A percentile compares a stretch with the other conserved stretches of the same genome.
Conservation (phyloP, 2,329 filamentous ascomycete species). For the Diaporthe destruens region DNA sequence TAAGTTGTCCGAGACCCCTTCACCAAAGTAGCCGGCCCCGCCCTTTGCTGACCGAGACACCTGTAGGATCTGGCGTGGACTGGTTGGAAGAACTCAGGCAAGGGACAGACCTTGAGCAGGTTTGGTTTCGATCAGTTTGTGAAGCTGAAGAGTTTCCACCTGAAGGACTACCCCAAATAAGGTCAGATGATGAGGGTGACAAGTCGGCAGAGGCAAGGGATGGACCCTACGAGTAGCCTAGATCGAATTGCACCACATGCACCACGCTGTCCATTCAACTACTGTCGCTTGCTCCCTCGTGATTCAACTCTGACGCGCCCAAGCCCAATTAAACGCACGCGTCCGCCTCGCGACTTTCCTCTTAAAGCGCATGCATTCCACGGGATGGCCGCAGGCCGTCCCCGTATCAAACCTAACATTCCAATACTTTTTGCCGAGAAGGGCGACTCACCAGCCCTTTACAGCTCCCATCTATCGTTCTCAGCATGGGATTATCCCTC, state of each 20-base stretch:
- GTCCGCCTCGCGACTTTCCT: constrained; percentile 35
- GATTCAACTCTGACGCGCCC: constrained; percentile 30
- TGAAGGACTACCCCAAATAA: constrained; percentile 83
- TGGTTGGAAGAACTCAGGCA: constrained; percentile 97
- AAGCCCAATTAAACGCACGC: constrained; percentile 39
- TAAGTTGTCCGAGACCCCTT: constrained; percentile 60
- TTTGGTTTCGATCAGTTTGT: constrained; percentile 97
- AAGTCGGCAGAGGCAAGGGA: constrained; percentile 40
- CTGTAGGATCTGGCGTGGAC: constrained; percentile 91
- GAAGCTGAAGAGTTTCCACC: constrained; percentile 94
- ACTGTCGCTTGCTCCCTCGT: constrained; percentile 17
- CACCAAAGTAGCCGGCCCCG: constrained; percentile 16
- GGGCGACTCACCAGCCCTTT: constrained; percentile 32
- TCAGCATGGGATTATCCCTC: constrained; percentile 34
- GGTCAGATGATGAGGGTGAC: constrained; percentile 22
- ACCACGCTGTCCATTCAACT: constrained; percentile 26
- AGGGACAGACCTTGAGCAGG: constrained; percentile 87
- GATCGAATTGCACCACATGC: constrained; percentile 25
- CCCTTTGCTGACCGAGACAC: constrained; percentile 44
- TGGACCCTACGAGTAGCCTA: constrained; percentile 32
- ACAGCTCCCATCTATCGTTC: constrained; percentile 27
- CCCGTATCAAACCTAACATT: constrained; percentile 33
- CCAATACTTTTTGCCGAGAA: constrained; percentile 23
- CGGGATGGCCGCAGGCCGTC: not conserved
- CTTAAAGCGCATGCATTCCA: constrained; percentile 38